These are phyloP conservation scores for Decorospora gaudefroyi DNA, from an alignment of 2,329 filamentous ascomycete species.

Conservation along the genomic window DNA sequence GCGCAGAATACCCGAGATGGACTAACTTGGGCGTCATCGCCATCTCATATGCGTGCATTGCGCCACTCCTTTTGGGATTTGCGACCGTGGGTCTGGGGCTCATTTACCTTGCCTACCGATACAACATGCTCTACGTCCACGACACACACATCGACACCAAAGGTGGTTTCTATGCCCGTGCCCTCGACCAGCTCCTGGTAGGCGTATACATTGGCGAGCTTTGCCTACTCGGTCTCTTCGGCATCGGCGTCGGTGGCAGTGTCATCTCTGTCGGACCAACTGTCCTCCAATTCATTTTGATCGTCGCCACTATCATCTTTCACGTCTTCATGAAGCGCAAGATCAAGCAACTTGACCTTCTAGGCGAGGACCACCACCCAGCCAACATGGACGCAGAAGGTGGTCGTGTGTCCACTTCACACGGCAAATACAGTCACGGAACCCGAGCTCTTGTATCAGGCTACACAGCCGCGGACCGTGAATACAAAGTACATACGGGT, in stretches of 20 bases:
- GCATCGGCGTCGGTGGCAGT: conserved; percentile 45
- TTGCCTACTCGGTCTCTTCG: conserved; percentile 55
- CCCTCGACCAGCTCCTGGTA: conserved; percentile 54
- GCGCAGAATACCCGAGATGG: conserved; percentile 54
- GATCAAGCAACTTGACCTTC: conserved; percentile 36
- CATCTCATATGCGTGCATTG: conserved; percentile 55
- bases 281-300: conserved; percentile 49
- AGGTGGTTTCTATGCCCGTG: conserved; percentile 53
- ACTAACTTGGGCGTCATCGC: conserved; percentile 53
- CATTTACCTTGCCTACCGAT: conserved; percentile 55
- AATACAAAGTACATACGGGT: neutral
- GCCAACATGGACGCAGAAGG: conserved; percentile 18
- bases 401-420: conserved; percentile 32
- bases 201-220: conserved; percentile 55
- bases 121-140: conserved; percentile 57
- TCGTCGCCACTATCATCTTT: conserved; percentile 50
- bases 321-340: conserved; percentile 44
- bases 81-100: conserved; percentile 51
- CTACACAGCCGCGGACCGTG: conserved; percentile 7
- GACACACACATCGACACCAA: conserved; percentile 54
- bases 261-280: conserved; percentile 47
- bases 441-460: conserved; percentile 4
- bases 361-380: conserved; percentile 36
- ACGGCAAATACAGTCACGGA: neutral
- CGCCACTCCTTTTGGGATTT: conserved; percentile 55